phyloP scores from a whole-genome alignment of 768 basidiomycete species.

The Ramaria sp. region DNA sequence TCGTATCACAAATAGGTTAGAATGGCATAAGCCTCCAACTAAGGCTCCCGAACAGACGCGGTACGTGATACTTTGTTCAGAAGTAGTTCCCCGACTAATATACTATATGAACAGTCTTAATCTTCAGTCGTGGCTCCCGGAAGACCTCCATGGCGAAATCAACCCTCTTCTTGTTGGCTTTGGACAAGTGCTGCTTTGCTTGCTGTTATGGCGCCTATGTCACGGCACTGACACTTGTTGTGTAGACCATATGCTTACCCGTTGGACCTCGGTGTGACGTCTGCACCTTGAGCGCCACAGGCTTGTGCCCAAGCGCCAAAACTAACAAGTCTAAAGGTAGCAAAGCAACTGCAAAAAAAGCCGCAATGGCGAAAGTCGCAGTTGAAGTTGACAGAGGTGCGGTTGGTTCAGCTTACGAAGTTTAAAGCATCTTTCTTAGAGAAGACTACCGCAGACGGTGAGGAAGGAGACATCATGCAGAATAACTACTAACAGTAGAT shows the following conservation, averaged over 20 bases:
- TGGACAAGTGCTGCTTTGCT: slow-evolving; percentile 48
- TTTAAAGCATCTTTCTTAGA: neutral
- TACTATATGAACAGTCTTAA: slow-evolving; percentile 42
- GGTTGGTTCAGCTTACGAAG: neutral
- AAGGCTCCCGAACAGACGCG: slow-evolving; percentile 84
- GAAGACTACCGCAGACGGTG: neutral
- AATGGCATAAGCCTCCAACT: slow-evolving; percentile 84
- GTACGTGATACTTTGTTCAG: slow-evolving; percentile 24
- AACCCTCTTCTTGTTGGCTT: slow-evolving; percentile 79
- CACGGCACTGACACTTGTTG: neutral
- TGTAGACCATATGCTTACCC: slow-evolving; percentile 56
- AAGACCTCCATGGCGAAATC: slow-evolving; percentile 60
- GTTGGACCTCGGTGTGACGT: slow-evolving; percentile 53
- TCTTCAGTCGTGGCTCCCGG: slow-evolving; percentile 76
- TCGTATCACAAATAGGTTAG: slow-evolving; percentile 83
- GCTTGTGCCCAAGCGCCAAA: slow-evolving; percentile 59
- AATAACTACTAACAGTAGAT: no score
- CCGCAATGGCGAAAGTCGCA: slow-evolving; percentile 27
- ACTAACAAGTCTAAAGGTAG: slow-evolving; percentile 16
- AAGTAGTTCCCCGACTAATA: neutral
- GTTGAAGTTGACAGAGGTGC: slow-evolving; percentile 21
- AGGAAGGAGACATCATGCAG: neutral
- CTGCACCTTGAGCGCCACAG: slow-evolving; percentile 44
- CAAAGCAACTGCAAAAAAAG: slow-evolving; percentile 1
- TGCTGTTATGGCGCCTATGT: neutral